These are phyloP conservation scores for Stagonosporopsis vannaccii DNA, from an alignment of 2,329 filamentous ascomycete genomes.

Conservation along the genomic window DNA sequence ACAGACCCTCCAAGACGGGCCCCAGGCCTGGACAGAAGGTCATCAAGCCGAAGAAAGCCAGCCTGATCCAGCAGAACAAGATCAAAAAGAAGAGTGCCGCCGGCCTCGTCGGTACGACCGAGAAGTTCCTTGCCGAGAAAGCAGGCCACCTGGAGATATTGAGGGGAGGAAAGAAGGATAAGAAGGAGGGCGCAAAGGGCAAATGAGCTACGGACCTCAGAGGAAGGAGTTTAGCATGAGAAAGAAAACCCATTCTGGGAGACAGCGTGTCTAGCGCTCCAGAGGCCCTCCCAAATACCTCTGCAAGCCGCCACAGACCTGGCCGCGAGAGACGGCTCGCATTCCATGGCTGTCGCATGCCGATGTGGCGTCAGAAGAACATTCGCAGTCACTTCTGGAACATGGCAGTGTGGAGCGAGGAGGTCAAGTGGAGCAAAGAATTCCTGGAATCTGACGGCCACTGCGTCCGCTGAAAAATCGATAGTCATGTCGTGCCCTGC, in stretches of 20 bases:
- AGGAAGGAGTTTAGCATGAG: background rate
- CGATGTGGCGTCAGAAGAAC: background rate
- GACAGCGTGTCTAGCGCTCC: conserved; percentile 4
- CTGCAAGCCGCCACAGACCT: conserved; percentile 12
- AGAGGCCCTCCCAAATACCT: background rate
- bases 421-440: background rate
- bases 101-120: conserved; percentile 70
- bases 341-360: background rate
- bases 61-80: conserved; percentile 66
- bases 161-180: conserved; percentile 68
- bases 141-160: conserved; percentile 75
- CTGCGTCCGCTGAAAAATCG: conserved; percentile 1
- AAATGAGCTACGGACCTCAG: conserved; percentile 1
- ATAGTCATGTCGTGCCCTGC: conserved; percentile 4
- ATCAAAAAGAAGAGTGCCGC: conserved; percentile 71
- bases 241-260: background rate
- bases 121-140: conserved; percentile 69
- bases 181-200: conserved; percentile 30
- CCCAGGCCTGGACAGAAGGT: conserved; percentile 66
- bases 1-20: conserved; percentile 49
- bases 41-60: conserved; percentile 72
- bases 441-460: background rate
- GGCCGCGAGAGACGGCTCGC: background rate
- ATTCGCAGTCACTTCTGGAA: background rate
- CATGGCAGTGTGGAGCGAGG: background rate